Evolutionary conservation across 2,329 filamentous ascomycete genomes (phyloP), one percentile per base, ranked within the genome.

Genomic region (Calcarisporium arbuscula): DNA sequence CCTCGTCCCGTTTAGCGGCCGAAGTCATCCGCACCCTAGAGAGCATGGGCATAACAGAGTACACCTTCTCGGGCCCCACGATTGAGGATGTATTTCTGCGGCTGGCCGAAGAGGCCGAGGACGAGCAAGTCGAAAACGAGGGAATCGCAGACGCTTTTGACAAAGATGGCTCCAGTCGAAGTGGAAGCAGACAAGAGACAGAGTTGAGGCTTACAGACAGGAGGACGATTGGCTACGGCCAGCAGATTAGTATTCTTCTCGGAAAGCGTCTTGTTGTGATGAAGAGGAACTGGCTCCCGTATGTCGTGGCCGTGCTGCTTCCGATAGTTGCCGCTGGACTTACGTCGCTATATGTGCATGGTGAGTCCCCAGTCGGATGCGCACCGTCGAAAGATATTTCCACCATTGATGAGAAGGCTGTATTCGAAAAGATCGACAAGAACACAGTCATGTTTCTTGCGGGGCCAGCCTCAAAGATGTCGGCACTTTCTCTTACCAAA

Each of bases 31-130:
- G 72, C 30, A 58, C 70, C 8, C 67, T 95, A 2, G 83, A 94
- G 53, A 60, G 67, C 1, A 64, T 70, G 2, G 77, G 77, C 0
- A 70, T 94, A 25, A 68, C 69, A 12, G 83, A 94, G 38, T 95
- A 94, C 54, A 80, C 88, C 38, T 84, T 95, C 45, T 84, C 83
- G 12, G 87, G 87, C 0, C 90, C 89, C 1, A 94, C 86, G 0
- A 88, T 95, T 26, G 90, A 95, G 54, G 88, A 95, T 46, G 88
- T 95, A 0, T 95, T 95, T 57, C 63, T 95, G 18, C 81, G 85
- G 44, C 70, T 95, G 25, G 86, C 88, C 0, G 85, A 90, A 50
- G 88, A 95, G 54, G 72, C 87, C 39, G 71, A 68, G 38, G 70
- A 69, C 6, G 74, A 82, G 44, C 58, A 57, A 30, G 47, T n/a